Base-by-base conservation (phyloP, 306 rosid species). In the Cicer pinnatifidum region DNA sequence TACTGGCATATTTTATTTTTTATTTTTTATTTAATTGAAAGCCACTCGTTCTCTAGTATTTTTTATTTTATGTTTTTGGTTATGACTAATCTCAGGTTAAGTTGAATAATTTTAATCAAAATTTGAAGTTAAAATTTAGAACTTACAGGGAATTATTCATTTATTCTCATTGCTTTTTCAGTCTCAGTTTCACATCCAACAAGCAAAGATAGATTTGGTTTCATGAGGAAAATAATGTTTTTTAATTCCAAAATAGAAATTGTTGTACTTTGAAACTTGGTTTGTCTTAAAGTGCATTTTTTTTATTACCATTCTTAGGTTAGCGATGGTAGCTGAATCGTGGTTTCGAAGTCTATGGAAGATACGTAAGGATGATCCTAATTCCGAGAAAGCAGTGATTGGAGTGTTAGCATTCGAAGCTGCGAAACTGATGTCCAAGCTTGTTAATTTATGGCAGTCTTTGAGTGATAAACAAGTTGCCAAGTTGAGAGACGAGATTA, bases 321-420 rank as follows among this genome's bases (percentile, higher is more conserved):
- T 69, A 87, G 81, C 86, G 60, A 95, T 90, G 97, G 97, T 85
- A 67, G 83, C 82, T 6, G 93, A 86, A 19, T 88, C 93, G 35
- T 92, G 99, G 99, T 92, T 92, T 78, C 96, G 91, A 56, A 86
- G 20, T 76, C 82, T 95, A 40, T 95, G 96, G 97, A 95, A 82
- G 91, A 85, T 77, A 43, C 85, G 84, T 85, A 92, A 85, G 86
- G 85, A 82, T 17, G 92, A 82, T 67, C 67, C 87, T 78, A 77
- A 75, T 45, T 58, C 73, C 8, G 96, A 83, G 82, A 95, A 95
- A 80, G 87, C 61, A 6, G 78, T 61, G 50, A 80, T 95, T 78
- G 97, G 93, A 83, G 97, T 95, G 28, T 82, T 95, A 61, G 96
- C 99, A 38, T 95, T 95, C 86, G 99, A 95, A 89, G 87, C 89